Conservation (phyloP, 352 stramenopile species). For the Thalassiosira mediterranea region DNA sequence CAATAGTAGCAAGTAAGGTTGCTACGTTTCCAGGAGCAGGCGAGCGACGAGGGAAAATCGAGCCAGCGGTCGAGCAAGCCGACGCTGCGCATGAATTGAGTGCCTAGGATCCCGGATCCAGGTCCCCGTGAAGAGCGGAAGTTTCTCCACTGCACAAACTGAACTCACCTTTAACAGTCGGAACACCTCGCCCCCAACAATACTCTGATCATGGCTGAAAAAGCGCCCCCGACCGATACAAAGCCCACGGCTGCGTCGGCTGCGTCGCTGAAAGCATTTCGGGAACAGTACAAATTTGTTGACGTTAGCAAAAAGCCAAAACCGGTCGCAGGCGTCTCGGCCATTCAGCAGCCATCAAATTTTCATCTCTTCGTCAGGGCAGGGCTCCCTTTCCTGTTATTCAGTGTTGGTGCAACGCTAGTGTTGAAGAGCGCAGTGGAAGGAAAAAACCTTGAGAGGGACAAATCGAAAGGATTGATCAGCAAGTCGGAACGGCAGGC, state of each 20-base stretch:
- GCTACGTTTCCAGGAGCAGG: too few relatives aligned
- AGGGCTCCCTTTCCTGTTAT: slow-evolving; percentile 79
- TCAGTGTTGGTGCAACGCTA: slow-evolving; percentile 73
- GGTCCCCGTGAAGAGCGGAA: too few relatives aligned
- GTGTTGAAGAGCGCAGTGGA: slow-evolving; percentile 79
- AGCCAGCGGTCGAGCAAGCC: too few relatives aligned
- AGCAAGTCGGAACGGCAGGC: slow-evolving; percentile 77
- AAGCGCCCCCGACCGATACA: slow-evolving; percentile 2
- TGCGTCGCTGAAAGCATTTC: slow-evolving; percentile 35
- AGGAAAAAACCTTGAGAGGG: slow-evolving; percentile 78
- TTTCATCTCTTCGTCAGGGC: slow-evolving; percentile 67
- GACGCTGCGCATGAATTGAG: too few relatives aligned
- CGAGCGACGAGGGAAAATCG: too few relatives aligned
- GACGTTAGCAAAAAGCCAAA: slow-evolving; percentile 14
- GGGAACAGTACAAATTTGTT: slow-evolving; percentile 43
- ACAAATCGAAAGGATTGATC: slow-evolving; percentile 70
- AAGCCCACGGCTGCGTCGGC: slow-evolving; percentile 8
- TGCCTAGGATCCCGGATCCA: too few relatives aligned
- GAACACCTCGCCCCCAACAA: too few relatives aligned
- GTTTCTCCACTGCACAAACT: too few relatives aligned
- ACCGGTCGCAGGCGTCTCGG: neutral
- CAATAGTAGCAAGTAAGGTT: too few relatives aligned
- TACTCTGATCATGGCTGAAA: too few relatives aligned
- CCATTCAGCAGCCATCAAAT: slow-evolving; percentile 38
- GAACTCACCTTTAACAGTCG: too few relatives aligned